A percentile compares a stretch with the other conserved stretches of the same genome.
Evolutionary conservation across 2,329 filamentous ascomycete species (phyloP).

Genomic region (Triangularia setosa): DNA sequence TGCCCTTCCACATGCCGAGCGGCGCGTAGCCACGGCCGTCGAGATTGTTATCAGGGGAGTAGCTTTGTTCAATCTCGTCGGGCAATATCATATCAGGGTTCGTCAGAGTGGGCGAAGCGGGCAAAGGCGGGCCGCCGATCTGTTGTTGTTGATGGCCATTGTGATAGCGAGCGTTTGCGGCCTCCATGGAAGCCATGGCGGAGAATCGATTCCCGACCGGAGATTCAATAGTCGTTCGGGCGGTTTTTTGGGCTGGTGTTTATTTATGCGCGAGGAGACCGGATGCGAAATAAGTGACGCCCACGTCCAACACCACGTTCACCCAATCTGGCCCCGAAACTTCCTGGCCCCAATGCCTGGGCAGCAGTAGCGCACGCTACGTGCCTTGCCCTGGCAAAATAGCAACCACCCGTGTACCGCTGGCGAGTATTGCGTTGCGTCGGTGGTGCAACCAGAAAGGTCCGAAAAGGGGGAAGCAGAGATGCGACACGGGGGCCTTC

Average conservation of each 20-base stretch:
- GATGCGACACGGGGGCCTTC: slow-evolving; percentile 5
- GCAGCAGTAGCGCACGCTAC: slow-evolving; percentile 7
- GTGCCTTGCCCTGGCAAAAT: slow-evolving; percentile 12
- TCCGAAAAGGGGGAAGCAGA: slow-evolving; percentile 10
- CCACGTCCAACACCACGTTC: background rate
- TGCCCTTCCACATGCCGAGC: slow-evolving; percentile 50
- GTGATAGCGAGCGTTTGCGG: slow-evolving; percentile 27
- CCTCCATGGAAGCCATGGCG: slow-evolving; percentile 29
- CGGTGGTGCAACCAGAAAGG: slow-evolving; percentile 17
- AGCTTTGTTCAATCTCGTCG: slow-evolving; percentile 51
- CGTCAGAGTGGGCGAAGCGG: slow-evolving; percentile 79
- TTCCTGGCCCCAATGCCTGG: background rate
- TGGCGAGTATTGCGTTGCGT: slow-evolving; percentile 15
- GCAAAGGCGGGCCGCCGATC: slow-evolving; percentile 43
- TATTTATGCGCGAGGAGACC: background rate
- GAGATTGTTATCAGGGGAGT: slow-evolving; percentile 49
- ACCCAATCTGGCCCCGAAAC: background rate
- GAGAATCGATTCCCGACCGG: background rate
- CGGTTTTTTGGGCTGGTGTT: background rate
- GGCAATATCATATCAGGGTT: slow-evolving; percentile 95
- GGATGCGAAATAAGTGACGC: background rate
- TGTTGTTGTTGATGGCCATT: slow-evolving; percentile 29
- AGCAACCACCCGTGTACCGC: slow-evolving; percentile 1
- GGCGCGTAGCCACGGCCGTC: slow-evolving; percentile 44
- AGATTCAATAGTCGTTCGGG: background rate